phyloP scores from a whole-genome alignment of 2,329 filamentous ascomycete species.

The Fusarium camptoceras region DNA sequence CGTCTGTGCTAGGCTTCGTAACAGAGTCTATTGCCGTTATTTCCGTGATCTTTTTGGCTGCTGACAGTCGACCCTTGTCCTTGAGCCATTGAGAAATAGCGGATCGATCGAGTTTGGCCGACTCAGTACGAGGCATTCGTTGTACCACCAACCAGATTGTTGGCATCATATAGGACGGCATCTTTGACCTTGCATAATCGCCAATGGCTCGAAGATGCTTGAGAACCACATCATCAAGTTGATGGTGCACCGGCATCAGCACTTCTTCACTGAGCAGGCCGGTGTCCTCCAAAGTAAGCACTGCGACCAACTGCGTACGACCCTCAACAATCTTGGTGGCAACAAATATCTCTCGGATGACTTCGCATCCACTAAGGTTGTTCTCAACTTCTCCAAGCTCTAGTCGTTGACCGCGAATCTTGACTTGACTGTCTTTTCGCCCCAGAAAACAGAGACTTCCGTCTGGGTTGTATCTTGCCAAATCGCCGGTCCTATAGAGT shows the following conservation, averaged over 20 bases:
- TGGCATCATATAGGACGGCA: background rate
- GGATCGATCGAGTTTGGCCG: background rate
- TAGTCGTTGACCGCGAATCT: background rate
- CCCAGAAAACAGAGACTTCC: background rate
- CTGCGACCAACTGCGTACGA: background rate
- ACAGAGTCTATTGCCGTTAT: background rate
- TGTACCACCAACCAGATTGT: background rate
- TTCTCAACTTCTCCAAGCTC: conserved; percentile 3
- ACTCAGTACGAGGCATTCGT: background rate
- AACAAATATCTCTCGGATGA: background rate
- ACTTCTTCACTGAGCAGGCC: background rate
- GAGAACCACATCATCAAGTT: background rate
- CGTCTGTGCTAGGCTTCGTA: background rate
- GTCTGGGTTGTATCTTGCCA: conserved; percentile 1
- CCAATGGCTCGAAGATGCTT: background rate
- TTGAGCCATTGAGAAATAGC: background rate
- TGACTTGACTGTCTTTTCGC: background rate
- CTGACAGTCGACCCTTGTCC: background rate
- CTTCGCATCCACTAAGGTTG: background rate
- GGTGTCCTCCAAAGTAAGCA: background rate
- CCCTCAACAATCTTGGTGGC: background rate
- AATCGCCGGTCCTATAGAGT: background rate
- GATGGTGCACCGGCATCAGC: background rate
- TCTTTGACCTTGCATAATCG: background rate
- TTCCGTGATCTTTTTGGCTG: background rate